phyloP scores from a whole-genome alignment of 2,329 filamentous ascomycete genomes.

The Dothideomycetidae sp. region DNA sequence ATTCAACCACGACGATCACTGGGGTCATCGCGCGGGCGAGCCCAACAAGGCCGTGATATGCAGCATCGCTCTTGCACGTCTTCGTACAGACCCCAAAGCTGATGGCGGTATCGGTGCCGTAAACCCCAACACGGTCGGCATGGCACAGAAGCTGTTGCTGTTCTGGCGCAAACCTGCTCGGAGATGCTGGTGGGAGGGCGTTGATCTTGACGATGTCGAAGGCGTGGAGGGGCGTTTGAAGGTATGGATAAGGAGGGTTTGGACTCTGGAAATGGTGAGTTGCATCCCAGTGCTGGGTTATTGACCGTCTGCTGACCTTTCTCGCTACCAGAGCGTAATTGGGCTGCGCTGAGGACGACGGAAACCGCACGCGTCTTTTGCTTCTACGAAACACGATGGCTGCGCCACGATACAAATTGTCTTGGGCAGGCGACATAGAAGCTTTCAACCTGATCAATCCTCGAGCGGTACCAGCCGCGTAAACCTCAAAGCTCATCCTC shows the following conservation, averaged over 20 bases:
- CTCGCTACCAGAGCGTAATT: constrained; percentile 16
- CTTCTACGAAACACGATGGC: too few relatives aligned
- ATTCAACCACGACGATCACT: constrained; percentile 88
- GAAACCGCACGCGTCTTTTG: too few relatives aligned
- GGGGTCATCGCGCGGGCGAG: constrained; percentile 94
- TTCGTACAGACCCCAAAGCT: constrained; percentile 63
- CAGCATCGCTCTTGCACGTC: constrained; percentile 79
- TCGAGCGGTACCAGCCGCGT: too few relatives aligned
- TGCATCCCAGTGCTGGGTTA: not conserved
- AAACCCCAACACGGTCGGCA: constrained; percentile 61
- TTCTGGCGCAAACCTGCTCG: constrained; percentile 97
- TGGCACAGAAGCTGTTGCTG: constrained; percentile 93
- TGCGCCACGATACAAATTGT: too few relatives aligned
- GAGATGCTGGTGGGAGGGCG: constrained; percentile 97
- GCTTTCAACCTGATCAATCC: too few relatives aligned
- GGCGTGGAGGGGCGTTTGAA: constrained; percentile 86
- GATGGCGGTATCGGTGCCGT: constrained; percentile 37
- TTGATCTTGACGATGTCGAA: constrained; percentile 78
- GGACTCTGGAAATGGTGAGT: constrained; percentile 87
- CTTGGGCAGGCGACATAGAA: too few relatives aligned
- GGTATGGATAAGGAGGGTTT: constrained; percentile 95
- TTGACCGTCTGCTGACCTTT: constrained; percentile 2
- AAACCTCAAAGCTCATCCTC: too few relatives aligned
- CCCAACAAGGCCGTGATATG: constrained; percentile 98
- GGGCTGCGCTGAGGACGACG: constrained; percentile 17